A percentile compares a stretch with the other conserved stretches of the same genome.
phyloP scores from a whole-genome alignment of 257 asterid genomes.

The Eustoma russellianum region DNA sequence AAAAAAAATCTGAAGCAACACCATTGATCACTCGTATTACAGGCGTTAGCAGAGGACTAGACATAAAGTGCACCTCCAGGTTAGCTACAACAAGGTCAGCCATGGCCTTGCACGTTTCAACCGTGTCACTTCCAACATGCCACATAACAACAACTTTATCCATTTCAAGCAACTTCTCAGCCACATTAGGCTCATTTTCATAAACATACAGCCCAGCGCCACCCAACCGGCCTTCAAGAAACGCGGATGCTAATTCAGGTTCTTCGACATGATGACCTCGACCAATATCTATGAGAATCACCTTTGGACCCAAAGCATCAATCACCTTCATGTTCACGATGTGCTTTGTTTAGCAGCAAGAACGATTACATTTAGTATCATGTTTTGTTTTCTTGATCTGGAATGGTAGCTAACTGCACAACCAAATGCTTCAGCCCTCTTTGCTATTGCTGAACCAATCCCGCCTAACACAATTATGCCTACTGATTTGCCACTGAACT shows the following conservation, averaged over 20 bases:
- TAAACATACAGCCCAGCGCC: constrained; percentile 70
- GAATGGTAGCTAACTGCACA: constrained; percentile 54
- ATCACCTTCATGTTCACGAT: constrained; percentile 51
- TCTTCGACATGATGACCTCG: constrained; percentile 60
- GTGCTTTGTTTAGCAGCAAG: constrained; percentile 45
- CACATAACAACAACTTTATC: constrained; percentile 59
- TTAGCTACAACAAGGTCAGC: constrained; percentile 59
- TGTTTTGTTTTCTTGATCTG: constrained; percentile 34
- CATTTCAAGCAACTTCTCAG: constrained; percentile 31
- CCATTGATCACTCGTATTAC: constrained; percentile 11
- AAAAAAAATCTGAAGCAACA: too few relatives aligned
- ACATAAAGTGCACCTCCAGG: constrained; percentile 54
- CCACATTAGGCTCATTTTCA: constrained; percentile 57
- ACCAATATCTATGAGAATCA: constrained; percentile 49
- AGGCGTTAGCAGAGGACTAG: constrained; percentile 35
- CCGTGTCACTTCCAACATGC: constrained; percentile 44
- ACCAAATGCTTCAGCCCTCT: constrained; percentile 63
- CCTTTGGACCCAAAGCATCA: constrained; percentile 44
- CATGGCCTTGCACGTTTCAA: constrained; percentile 50
- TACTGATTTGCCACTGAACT: constrained; percentile 65
- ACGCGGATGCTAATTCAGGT: constrained; percentile 49
- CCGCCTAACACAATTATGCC: constrained; percentile 73
- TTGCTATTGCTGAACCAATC: constrained; percentile 74
- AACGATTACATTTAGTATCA: constrained; percentile 26
- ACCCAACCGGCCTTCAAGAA: constrained; percentile 45